Conservation (phyloP, 1,284 basidiomycete genomes). For the Thecaphora thlaspeos region DNA sequence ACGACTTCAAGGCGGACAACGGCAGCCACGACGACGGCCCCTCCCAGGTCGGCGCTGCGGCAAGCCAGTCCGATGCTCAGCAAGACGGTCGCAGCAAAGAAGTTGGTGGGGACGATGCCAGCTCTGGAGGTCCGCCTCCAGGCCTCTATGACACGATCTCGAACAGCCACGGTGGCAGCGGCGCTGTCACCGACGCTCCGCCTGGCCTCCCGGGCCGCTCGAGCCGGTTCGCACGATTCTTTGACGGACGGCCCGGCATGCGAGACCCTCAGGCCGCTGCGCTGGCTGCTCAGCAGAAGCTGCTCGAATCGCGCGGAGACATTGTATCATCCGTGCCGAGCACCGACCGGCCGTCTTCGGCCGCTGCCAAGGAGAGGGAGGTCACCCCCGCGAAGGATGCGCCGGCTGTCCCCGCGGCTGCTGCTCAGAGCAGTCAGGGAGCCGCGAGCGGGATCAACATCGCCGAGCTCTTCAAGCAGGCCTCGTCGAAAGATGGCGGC, state of each 20-base stretch:
- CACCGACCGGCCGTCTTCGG: too few species aligned
- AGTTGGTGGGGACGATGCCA: too few species aligned
- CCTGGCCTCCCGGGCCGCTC: slow-evolving; percentile 45
- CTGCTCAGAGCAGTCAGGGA: too few species aligned
- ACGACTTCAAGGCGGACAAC: too few species aligned
- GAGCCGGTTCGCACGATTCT: slow-evolving; percentile 57
- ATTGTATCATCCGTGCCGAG: too few species aligned
- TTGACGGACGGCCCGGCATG: slow-evolving; percentile 32
- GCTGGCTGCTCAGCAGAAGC: slow-evolving; percentile 43
- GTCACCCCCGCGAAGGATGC: too few species aligned
- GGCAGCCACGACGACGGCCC: too few species aligned
- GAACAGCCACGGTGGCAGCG: slow-evolving; percentile 30
- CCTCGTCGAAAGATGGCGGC: too few species aligned
- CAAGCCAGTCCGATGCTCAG: too few species aligned
- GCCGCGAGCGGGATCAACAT: slow-evolving; percentile 33
- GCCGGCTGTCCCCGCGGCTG: not conserved
- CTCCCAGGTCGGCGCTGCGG: too few species aligned
- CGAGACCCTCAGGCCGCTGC: slow-evolving; percentile 45
- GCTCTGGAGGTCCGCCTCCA: not conserved
- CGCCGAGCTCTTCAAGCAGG: slow-evolving; percentile 29
- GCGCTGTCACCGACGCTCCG: slow-evolving; percentile 16
- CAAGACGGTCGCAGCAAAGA: too few species aligned
- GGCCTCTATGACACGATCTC: slow-evolving; percentile 31
- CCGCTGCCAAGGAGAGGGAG: too few species aligned
- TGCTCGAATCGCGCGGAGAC: slow-evolving; percentile 28